Evolutionary conservation across 1,284 basidiomycete species (phyloP).

Genomic region (Cerrena zonata): DNA sequence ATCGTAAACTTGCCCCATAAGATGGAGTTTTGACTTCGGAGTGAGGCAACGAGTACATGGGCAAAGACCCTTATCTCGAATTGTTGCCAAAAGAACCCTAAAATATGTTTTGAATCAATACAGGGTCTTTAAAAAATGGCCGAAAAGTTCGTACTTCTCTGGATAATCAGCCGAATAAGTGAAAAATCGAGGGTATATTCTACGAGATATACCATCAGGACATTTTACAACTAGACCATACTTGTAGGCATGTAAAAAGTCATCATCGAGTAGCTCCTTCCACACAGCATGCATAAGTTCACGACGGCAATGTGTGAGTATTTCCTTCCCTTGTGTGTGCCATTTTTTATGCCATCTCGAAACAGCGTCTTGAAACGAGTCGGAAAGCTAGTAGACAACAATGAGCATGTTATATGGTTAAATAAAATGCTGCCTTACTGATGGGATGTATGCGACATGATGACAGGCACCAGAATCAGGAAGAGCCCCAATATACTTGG

Average conservation of each 20-base stretch:
- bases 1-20: constrained; percentile 17
- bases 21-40: constrained; percentile 11
- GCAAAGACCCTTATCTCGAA: constrained; percentile 13
- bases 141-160: constrained; percentile 13
- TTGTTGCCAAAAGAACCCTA: constrained; percentile 16
- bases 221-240: constrained; percentile 25
- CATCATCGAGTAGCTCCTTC: constrained; percentile 19
- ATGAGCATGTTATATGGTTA: background rate
- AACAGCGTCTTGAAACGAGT: background rate
- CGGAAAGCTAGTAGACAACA: background rate
- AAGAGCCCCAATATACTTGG: constrained; percentile 20
- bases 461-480: constrained; percentile 14
- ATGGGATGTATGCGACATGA: constrained; percentile 28
- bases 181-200: constrained; percentile 17
- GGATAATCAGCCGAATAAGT: constrained; percentile 29
- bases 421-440: constrained; percentile 11
- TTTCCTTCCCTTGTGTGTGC: background rate
- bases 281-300: constrained; percentile 25
- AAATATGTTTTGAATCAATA: background rate
- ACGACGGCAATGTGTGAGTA: constrained; percentile 18
- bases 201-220: constrained; percentile 12
- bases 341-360: background rate
- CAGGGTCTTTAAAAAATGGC: background rate
- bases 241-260: constrained; percentile 21
- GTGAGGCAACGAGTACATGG: constrained; percentile 29